Evolutionary conservation across 306 rosid species (phyloP).

Genomic region (Psophocarpus tetragonolobus): DNA sequence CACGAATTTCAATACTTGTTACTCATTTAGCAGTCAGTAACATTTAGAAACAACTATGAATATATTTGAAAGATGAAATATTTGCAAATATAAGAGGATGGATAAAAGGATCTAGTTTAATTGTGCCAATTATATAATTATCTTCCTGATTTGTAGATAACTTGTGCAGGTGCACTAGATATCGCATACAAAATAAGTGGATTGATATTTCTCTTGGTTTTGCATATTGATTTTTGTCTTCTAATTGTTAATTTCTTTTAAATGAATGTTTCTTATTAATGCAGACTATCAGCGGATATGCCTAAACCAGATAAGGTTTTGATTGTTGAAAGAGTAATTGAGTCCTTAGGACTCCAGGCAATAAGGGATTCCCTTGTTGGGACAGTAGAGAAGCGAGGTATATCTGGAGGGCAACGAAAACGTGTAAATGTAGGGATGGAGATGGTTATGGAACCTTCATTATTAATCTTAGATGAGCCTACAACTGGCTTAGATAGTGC

Average conservation of each 20-base stretch:
- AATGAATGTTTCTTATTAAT: constrained; percentile 34
- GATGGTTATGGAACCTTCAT: constrained; percentile 93
- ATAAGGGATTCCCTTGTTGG: constrained; percentile 85
- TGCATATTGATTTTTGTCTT: neutral
- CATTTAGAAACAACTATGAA: neutral
- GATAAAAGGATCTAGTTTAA: neutral
- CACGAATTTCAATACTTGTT: neutral
- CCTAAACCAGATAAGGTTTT: constrained; percentile 85
- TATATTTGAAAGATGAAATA: neutral
- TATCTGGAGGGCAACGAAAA: constrained; percentile 81
- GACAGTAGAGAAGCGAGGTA: constrained; percentile 76
- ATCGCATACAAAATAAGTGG: neutral
- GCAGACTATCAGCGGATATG: constrained; percentile 73
- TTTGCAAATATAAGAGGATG: neutral
- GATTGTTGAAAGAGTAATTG: constrained; percentile 82
- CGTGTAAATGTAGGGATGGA: constrained; percentile 86
- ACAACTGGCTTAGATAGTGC: constrained; percentile 85
- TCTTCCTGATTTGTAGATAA: neutral
- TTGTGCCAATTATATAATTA: neutral
- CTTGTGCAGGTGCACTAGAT: no score
- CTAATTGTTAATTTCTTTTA: constrained; percentile 30
- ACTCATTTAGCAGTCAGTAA: neutral
- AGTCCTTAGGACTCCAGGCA: constrained; percentile 77
- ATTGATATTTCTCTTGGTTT: neutral
- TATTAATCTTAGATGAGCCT: constrained; percentile 81